phyloP scores from a whole-genome alignment of 805 yeast species.

The Ogataea populi-albae region DNA sequence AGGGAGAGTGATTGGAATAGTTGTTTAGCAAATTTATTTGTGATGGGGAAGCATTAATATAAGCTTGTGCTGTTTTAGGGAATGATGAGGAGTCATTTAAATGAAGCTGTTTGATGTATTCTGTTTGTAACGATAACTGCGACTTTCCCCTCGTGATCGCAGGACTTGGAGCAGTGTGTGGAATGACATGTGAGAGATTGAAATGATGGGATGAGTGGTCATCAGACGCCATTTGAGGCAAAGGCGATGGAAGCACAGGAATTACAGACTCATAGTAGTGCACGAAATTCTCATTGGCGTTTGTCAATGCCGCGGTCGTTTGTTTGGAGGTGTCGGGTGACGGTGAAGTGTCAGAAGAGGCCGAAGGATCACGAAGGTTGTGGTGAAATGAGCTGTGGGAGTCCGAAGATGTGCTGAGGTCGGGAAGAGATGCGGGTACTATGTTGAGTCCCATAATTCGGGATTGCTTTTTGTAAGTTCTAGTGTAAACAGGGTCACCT shows the following conservation, averaged over 20 bases:
- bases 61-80: constrained; percentile 28
- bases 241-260: constrained; percentile 27
- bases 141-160: constrained; percentile 15
- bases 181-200: constrained; percentile 4
- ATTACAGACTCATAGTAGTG: constrained; percentile 32
- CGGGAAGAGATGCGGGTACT: constrained; percentile 8
- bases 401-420: constrained; percentile 7
- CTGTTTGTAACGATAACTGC: constrained; percentile 20
- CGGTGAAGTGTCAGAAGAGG: constrained; percentile 4
- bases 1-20: constrained; percentile 14
- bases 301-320: constrained; percentile 6
- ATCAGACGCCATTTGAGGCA: background rate
- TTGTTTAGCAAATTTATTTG: constrained; percentile 28
- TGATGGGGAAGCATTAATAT: constrained; percentile 27
- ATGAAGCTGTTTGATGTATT: constrained; percentile 29
- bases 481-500: constrained; percentile 3
- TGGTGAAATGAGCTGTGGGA: constrained; percentile 6
- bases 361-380: constrained; percentile 7
- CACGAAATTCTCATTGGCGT: constrained; percentile 18
- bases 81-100: constrained; percentile 32
- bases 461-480: constrained; percentile 23
- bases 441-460: constrained; percentile 27
- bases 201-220: constrained; percentile 1
- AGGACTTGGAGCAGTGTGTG: background rate
- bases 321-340: constrained; percentile 6